Evolutionary conservation across 2,329 filamentous ascomycete species (phyloP).

Genomic region (Aspergillus sp.): DNA sequence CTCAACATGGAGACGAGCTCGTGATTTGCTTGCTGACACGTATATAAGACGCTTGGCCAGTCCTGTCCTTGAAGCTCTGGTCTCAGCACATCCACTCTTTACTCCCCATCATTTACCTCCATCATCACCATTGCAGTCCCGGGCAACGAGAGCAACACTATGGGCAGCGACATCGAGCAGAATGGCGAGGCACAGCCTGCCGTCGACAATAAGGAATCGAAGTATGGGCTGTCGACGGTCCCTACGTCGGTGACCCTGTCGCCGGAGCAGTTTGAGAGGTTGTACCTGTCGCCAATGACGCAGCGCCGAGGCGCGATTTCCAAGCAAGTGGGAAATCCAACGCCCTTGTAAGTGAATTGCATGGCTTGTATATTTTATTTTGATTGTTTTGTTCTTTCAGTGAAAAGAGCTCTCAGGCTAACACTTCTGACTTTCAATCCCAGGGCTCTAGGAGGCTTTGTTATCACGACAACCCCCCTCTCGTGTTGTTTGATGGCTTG

Average conservation of each 20-base stretch:
- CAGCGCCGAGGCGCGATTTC: conserved; percentile 20
- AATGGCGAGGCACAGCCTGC: conserved; percentile 4
- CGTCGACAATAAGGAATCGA: conserved; percentile 3
- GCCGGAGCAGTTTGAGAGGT: conserved; percentile 27
- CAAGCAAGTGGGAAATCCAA: conserved; percentile 25
- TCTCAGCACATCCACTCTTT: background rate
- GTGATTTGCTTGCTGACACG: no score
- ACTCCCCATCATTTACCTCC: background rate
- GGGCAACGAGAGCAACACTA: background rate
- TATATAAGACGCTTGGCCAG: no score
- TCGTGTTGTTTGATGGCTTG: conserved; percentile 21
- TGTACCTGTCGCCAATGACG: conserved; percentile 28
- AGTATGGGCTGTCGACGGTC: conserved; percentile 6
- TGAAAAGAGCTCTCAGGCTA: background rate
- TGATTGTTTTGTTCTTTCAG: background rate
- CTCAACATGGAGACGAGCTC: no score
- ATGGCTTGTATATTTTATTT: background rate
- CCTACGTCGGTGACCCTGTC: conserved; percentile 21
- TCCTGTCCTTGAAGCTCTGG: background rate
- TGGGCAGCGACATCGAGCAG: conserved; percentile 4
- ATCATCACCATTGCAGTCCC: background rate
- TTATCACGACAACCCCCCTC: conserved; percentile 18
- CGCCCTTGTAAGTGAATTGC: conserved; percentile 21
- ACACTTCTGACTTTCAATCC: background rate
- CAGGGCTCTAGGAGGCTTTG: conserved; percentile 19